phyloP scores from a whole-genome alignment of 2,329 filamentous ascomycete species.

The Phialophora tarda region DNA sequence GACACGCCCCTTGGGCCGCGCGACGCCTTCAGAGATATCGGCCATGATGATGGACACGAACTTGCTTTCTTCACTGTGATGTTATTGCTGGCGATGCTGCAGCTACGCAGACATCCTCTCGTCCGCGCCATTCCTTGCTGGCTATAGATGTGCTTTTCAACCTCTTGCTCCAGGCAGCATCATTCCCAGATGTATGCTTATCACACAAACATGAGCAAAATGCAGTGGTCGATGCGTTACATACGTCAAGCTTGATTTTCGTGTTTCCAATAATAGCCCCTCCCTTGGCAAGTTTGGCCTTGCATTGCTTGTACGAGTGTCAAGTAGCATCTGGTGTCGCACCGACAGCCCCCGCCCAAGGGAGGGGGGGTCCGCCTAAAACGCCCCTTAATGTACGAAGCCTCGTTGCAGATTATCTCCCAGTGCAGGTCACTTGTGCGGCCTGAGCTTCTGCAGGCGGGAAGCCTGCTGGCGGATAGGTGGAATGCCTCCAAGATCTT shows the following conservation, averaged over 20 bases:
- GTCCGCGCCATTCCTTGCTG: slow-evolving; percentile 1
- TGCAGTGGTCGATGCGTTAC: not conserved
- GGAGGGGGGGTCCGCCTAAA: not conserved
- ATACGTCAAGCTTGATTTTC: not conserved
- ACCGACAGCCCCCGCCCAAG: too few relatives aligned
- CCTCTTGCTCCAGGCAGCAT: slow-evolving; percentile 2
- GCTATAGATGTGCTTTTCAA: slow-evolving; percentile 2
- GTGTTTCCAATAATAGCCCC: slow-evolving; percentile 7
- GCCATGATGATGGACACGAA: slow-evolving; percentile 5
- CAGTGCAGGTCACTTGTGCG: not conserved
- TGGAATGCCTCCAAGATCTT: not conserved
- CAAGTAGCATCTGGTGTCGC: not conserved
- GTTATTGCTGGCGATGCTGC: not conserved
- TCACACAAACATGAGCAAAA: not conserved
- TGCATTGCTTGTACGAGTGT: not conserved
- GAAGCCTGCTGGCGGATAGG: not conserved
- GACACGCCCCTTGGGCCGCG: slow-evolving; percentile 11
- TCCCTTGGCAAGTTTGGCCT: slow-evolving; percentile 4
- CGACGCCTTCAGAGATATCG: not conserved
- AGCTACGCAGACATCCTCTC: slow-evolving; percentile 2
- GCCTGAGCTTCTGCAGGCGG: not conserved
- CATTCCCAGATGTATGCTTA: not conserved
- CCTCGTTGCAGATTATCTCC: not conserved
- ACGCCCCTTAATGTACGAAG: not conserved
- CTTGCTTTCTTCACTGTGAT: not conserved